phyloP scores from a whole-genome alignment of 2,329 filamentous ascomycete species.

The Neofusicoccum sp. region DNA sequence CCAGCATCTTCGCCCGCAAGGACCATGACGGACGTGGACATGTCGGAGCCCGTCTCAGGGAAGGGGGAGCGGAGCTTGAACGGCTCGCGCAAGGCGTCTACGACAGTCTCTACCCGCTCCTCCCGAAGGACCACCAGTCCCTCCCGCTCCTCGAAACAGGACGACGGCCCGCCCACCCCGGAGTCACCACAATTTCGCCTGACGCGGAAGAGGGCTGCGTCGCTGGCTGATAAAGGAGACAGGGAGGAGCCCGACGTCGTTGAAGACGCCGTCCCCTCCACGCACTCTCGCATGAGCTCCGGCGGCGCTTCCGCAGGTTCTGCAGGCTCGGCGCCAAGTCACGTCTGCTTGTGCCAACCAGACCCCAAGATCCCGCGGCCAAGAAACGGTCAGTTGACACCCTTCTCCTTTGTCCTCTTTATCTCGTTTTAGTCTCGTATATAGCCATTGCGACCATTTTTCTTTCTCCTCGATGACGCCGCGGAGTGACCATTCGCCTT shows the following conservation, averaged over 20 bases:
- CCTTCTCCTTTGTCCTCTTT: background rate
- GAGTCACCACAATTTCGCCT: conserved; percentile 24
- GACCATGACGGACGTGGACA: background rate
- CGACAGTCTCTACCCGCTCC: conserved; percentile 27
- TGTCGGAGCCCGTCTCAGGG: conserved; percentile 6
- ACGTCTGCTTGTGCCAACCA: conserved; percentile 68
- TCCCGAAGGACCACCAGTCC: conserved; percentile 19
- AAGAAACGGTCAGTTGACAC: conserved; percentile 61
- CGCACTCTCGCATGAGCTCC: conserved; percentile 18
- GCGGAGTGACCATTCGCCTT: background rate
- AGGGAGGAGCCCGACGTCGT: background rate
- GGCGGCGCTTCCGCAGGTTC: conserved; percentile 5
- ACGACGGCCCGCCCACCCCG: conserved; percentile 15
- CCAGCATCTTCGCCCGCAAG: background rate
- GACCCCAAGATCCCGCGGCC: conserved; percentile 70
- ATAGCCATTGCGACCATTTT: background rate
- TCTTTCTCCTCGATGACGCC: background rate
- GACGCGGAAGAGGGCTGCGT: conserved; percentile 28
- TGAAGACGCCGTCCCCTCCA: background rate
- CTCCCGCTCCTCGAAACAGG: conserved; percentile 17
- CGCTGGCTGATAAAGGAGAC: conserved; percentile 25
- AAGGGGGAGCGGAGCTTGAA: conserved; percentile 27
- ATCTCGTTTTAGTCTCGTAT: background rate
- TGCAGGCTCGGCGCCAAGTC: conserved; percentile 23
- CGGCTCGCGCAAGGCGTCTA: conserved; percentile 31